Evolutionary conservation across 768 basidiomycete species (phyloP).

Genomic region (Lanmaoa rubissima): DNA sequence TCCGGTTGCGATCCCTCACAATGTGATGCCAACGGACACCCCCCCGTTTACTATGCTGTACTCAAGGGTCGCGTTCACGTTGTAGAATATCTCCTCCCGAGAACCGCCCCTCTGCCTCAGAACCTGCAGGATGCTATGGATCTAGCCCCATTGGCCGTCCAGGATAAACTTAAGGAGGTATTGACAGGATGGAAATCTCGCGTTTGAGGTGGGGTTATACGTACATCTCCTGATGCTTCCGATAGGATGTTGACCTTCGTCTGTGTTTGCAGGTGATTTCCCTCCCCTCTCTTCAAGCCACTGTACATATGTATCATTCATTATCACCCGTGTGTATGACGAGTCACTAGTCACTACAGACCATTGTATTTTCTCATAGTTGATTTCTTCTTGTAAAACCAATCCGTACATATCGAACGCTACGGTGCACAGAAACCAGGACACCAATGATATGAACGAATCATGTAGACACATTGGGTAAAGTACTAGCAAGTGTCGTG

Average conservation of each 20-base stretch:
- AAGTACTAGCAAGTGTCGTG: no score
- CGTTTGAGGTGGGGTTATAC: neutral
- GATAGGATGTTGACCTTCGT: neutral
- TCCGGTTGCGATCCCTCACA: constrained; percentile 2
- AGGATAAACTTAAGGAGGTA: neutral
- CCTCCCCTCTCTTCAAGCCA: no score
- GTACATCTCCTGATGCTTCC: neutral
- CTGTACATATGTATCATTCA: neutral
- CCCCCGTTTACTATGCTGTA: neutral
- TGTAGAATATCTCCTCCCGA: neutral
- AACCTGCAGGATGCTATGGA: neutral
- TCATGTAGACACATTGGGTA: no score
- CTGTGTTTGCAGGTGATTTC: neutral
- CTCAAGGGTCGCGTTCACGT: neutral
- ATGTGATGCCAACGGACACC: neutral
- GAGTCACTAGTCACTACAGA: neutral
- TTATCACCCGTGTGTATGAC: neutral
- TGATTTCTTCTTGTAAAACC: neutral
- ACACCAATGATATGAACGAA: no score
- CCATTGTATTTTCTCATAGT: neutral
- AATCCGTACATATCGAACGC: no score
- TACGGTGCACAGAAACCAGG: no score
- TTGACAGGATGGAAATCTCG: neutral
- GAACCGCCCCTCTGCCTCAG: neutral
- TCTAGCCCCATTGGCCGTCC: neutral